A percentile compares a stretch with the other conserved stretches of the same genome.
These are phyloP conservation scores for Blumeriella jaapii DNA, from an alignment of 2,329 filamentous ascomycete species.

Conservation along the genomic window DNA sequence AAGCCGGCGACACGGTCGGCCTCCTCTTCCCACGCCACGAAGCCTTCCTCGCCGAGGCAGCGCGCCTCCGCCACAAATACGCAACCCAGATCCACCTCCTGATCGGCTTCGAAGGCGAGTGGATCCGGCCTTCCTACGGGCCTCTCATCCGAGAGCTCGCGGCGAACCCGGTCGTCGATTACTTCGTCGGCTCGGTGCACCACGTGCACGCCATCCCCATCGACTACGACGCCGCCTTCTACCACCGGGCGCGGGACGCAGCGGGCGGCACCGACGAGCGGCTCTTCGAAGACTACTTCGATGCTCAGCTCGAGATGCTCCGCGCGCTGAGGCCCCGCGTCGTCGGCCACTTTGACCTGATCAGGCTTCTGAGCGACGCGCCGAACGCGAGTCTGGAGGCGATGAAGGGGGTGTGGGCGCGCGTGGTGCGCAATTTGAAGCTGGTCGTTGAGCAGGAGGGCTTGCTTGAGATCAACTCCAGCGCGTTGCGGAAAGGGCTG, in stretches of 20 bases:
- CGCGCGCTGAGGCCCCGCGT: conserved; percentile 57
- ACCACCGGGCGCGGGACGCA: conserved; percentile 32
- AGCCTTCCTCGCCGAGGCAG: conserved; percentile 65
- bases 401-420: conserved; percentile 56
- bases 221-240: conserved; percentile 66
- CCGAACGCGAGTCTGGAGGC: conserved; percentile 48
- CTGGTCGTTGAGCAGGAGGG: conserved; percentile 64
- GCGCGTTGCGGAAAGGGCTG: conserved; percentile 79
- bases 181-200: conserved; percentile 88
- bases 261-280: conserved; percentile 52
- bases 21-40: conserved; percentile 46
- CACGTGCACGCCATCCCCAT: conserved; percentile 81
- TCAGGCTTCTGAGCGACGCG: conserved; percentile 65
- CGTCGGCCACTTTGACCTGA: conserved; percentile 89
- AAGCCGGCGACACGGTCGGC: conserved; percentile 33
- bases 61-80: conserved; percentile 61
- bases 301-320: conserved; percentile 77
- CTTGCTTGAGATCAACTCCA: conserved; percentile 81
- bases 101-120: conserved; percentile 88
- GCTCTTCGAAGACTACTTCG: conserved; percentile 80
- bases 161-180: conserved; percentile 57
- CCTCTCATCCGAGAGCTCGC: conserved; percentile 47
- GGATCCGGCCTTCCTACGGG: conserved; percentile 60
- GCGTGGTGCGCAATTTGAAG: conserved; percentile 61
- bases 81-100: conserved; percentile 61